Evolutionary conservation across 192 early-diverging fungal species (phyloP).

Genomic region (Entomortierella parvispora): DNA sequence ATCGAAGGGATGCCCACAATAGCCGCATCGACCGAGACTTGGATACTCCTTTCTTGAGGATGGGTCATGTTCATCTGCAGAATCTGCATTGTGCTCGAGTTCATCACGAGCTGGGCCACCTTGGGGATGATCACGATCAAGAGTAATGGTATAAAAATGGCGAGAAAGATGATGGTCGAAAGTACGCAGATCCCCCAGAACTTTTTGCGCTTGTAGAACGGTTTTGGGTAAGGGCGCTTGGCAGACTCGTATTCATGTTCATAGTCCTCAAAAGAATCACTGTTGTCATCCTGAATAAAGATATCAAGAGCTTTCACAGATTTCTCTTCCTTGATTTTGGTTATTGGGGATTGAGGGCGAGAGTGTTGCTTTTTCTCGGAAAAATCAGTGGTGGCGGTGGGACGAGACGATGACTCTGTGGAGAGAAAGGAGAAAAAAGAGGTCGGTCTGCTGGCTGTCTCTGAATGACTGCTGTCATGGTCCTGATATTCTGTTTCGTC

Average conservation of each 20-base stretch:
- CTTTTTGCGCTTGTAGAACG: slow-evolving; percentile 55
- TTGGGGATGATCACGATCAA: slow-evolving; percentile 61
- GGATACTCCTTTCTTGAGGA: slow-evolving; percentile 20
- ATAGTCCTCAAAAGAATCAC: slow-evolving; percentile 9
- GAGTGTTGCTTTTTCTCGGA: background rate
- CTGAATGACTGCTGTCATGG: background rate
- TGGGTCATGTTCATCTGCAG: slow-evolving; percentile 50
- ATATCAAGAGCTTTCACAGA: background rate
- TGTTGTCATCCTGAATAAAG: background rate
- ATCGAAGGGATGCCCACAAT: slow-evolving; percentile 54
- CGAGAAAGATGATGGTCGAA: slow-evolving; percentile 41
- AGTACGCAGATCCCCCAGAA: slow-evolving; percentile 60
- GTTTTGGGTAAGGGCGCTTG: slow-evolving; percentile 32
- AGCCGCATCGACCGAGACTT: slow-evolving; percentile 40
- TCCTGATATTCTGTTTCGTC: slow-evolving; percentile 37
- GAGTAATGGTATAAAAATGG: slow-evolving; percentile 56
- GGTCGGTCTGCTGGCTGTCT: background rate
- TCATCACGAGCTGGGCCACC: slow-evolving; percentile 58
- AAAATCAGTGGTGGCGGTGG: background rate
- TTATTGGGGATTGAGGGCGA: background rate
- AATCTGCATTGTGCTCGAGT: slow-evolving; percentile 51
- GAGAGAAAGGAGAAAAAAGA: slow-evolving; percentile 12
- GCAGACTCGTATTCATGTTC: slow-evolving; percentile 29
- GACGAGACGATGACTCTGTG: background rate
- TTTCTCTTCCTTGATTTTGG: background rate